phyloP scores from a whole-genome alignment of 257 asterid species.

The Lithospermum erythrorhizon region DNA sequence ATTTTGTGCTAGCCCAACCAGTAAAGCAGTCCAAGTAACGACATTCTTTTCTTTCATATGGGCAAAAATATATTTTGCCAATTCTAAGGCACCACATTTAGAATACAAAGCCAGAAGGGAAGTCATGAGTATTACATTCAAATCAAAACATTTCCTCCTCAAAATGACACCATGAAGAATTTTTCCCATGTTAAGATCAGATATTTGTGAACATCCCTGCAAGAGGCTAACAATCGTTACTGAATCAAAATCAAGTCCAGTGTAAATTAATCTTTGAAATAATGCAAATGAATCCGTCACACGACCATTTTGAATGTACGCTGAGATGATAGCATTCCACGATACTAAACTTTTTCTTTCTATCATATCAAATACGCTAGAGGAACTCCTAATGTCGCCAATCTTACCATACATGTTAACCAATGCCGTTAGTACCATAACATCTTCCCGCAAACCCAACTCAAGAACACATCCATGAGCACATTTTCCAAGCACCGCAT shows the following conservation, averaged over 20 bases:
- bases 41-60: constrained; percentile 47
- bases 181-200: constrained; percentile 9
- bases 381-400: constrained; percentile 7
- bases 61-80: constrained; percentile 54
- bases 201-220: constrained; percentile 13
- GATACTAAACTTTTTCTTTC: constrained; percentile 9
- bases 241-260: constrained; percentile 11
- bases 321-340: constrained; percentile 14
- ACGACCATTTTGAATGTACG: constrained; percentile 8
- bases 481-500: constrained; percentile 69
- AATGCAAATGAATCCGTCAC: constrained; percentile 5
- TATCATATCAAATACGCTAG: constrained; percentile 7
- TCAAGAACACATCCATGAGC: constrained; percentile 63
- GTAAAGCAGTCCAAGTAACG: constrained; percentile 63
- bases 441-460: constrained; percentile 55
- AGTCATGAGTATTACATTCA: constrained; percentile 5
- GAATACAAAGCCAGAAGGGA: constrained; percentile 16
- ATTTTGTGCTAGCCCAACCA: constrained; percentile 12
- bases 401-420: constrained; percentile 57
- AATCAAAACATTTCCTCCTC: constrained; percentile 5
- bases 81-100: constrained; percentile 63
- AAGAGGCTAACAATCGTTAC: constrained; percentile 13
- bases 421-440: constrained; percentile 75
- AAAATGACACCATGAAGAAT: constrained; percentile 11
- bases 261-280: constrained; percentile 7